phyloP scores from a whole-genome alignment of 2,329 filamentous ascomycete genomes.

The Fusarium illudens region DNA sequence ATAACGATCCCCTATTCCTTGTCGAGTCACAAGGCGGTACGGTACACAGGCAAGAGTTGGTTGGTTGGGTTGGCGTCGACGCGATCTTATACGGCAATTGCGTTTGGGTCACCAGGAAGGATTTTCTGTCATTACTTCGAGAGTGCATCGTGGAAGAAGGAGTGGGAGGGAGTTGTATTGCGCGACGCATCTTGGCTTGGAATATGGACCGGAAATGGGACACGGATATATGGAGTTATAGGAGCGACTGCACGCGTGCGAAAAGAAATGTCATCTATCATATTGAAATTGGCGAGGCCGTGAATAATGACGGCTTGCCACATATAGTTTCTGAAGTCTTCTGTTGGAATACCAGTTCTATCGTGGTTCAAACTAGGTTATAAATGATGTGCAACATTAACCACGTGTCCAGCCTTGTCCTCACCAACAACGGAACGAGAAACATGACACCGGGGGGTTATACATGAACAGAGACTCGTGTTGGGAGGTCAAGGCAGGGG shows the following conservation, averaged over 20 bases:
- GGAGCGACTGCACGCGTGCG: constrained; percentile 27
- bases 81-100: constrained; percentile 13
- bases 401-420: neutral
- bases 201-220: constrained; percentile 12
- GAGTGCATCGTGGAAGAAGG: constrained; percentile 26
- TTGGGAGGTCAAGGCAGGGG: neutral
- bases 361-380: neutral
- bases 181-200: constrained; percentile 22
- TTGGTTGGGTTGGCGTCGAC: constrained; percentile 13
- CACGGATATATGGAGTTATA: constrained; percentile 27
- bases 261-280: constrained; percentile 24
- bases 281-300: neutral
- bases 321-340: neutral
- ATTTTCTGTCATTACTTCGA: constrained; percentile 27
- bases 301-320: neutral
- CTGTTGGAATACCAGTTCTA: neutral
- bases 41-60: constrained; percentile 22
- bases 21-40: constrained; percentile 22
- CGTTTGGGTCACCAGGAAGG: constrained; percentile 9
- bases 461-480: neutral
- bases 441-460: neutral
- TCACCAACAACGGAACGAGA: neutral
- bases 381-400: neutral
- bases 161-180: constrained; percentile 9
- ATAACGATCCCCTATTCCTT: constrained; percentile 6